Conservation (phyloP, 2,329 filamentous ascomycete genomes). For the Thermothelomyces thermophilus region DNA sequence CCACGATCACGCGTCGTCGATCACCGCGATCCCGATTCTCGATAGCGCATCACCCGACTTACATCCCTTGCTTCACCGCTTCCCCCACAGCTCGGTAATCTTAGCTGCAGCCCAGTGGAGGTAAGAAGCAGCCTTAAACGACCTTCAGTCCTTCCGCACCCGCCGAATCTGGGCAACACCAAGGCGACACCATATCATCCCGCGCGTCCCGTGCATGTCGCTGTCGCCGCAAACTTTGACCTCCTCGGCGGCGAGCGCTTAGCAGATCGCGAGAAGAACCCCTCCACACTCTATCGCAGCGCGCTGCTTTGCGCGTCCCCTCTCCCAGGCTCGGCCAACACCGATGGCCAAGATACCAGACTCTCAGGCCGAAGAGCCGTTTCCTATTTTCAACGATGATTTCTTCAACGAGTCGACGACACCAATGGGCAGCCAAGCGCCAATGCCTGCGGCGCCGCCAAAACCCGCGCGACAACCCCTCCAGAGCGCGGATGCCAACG, state of each 20-base stretch:
- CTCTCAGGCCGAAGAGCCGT: constrained; percentile 39
- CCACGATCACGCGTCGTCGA: constrained; percentile 2
- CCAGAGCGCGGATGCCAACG: constrained; percentile 50
- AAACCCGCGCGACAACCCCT: constrained; percentile 44
- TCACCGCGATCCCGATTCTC: not conserved
- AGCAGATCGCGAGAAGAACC: not conserved
- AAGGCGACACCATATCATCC: not conserved
- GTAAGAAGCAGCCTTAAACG: constrained; percentile 13
- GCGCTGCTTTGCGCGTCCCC: constrained; percentile 12
- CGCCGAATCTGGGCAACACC: not conserved
- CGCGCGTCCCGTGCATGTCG: not conserved
- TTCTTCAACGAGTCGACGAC: constrained; percentile 37
- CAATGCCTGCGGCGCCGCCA: constrained; percentile 45
- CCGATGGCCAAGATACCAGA: constrained; percentile 48
- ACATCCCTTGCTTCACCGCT: constrained; percentile 16
- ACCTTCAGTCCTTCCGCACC: not conserved
- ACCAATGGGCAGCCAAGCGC: constrained; percentile 49
- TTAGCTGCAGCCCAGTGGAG: constrained; percentile 15
- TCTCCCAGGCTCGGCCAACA: constrained; percentile 32
- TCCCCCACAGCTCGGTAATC: constrained; percentile 14
- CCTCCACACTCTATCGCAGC: constrained; percentile 4
- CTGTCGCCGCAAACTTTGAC: not conserved
- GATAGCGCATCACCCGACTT: constrained; percentile 5
- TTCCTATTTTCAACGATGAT: constrained; percentile 49
- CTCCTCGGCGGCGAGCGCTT: constrained; percentile 1